A percentile compares a stretch with the other conserved stretches of the same genome.
Evolutionary conservation across 371 early-diverging fungal species (phyloP).

Genomic region (Mortierella sp.): DNA sequence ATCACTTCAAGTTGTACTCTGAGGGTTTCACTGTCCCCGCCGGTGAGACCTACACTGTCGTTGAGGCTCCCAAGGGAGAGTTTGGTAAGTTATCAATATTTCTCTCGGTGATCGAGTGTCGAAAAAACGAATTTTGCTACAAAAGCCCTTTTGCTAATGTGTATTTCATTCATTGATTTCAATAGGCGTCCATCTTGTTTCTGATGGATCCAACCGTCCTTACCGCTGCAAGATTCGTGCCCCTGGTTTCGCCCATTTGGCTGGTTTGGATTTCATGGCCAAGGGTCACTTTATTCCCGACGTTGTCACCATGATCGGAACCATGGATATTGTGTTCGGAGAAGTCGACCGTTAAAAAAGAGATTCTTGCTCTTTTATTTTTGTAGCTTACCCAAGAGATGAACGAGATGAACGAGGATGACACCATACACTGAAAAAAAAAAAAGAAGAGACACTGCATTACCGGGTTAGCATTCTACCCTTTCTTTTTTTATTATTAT

Average conservation of each 20-base stretch:
- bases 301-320: conserved; percentile 82
- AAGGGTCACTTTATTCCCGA: conserved; percentile 94
- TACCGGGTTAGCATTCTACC: not conserved
- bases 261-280: conserved; percentile 91
- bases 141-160: not conserved
- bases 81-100: conserved; percentile 70
- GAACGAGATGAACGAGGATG: conserved; percentile 8
- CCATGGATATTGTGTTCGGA: conserved; percentile 95
- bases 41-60: conserved; percentile 97
- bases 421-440: not conserved
- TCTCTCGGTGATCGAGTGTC: not conserved
- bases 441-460: not conserved
- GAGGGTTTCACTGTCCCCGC: conserved; percentile 97
- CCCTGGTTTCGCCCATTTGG: conserved; percentile 97
- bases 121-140: not conserved
- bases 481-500: not conserved
- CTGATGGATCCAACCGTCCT: conserved; percentile 87
- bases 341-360: conserved; percentile 80
- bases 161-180: not conserved
- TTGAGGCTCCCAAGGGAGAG: conserved; percentile 99
- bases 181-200: conserved; percentile 59
- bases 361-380: not conserved
- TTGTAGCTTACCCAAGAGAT: not conserved
- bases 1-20: conserved; percentile 98
- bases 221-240: conserved; percentile 98